Conservation (phyloP, 2,329 filamentous ascomycete species). For the Coniochaeta ligniaria region DNA sequence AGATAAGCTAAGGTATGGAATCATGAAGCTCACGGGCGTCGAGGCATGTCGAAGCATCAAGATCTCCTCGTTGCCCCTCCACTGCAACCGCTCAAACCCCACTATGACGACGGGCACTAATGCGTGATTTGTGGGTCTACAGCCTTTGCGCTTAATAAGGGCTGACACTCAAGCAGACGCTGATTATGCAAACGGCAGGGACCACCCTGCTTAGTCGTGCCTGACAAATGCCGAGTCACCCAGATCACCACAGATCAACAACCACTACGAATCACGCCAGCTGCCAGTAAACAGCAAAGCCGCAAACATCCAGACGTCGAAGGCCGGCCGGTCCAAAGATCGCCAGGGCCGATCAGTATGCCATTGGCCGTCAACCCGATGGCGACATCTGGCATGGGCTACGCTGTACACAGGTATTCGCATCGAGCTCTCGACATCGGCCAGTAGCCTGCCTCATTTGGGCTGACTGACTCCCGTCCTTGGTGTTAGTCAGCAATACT, state of each 20-base stretch:
- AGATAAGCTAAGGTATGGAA: too few species aligned
- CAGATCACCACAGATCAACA: not conserved
- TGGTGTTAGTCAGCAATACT: not conserved
- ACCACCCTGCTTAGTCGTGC: not conserved
- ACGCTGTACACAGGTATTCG: not conserved
- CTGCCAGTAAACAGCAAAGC: not conserved
- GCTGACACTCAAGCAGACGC: not conserved
- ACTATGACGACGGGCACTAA: not conserved
- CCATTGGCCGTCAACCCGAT: not conserved
- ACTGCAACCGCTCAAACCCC: not conserved
- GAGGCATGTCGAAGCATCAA: too few species aligned
- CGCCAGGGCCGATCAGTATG: not conserved
- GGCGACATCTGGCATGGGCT: not conserved
- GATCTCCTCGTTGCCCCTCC: too few species aligned
- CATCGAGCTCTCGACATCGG: not conserved
- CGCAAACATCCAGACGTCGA: too few species aligned
- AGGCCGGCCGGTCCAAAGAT: too few species aligned
- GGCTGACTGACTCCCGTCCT: not conserved
- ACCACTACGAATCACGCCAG: not conserved
- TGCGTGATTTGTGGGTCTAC: not conserved
- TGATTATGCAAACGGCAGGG: not conserved
- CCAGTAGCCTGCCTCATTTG: not conserved
- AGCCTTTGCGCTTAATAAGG: slow-evolving; percentile 1
- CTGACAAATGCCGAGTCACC: not conserved
- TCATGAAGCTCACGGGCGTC: too few species aligned